A percentile compares a stretch with the other conserved stretches of the same genome.
Evolutionary conservation across 352 stramenopile genomes (phyloP).

Genomic region (Globisporangium carolinianum): DNA sequence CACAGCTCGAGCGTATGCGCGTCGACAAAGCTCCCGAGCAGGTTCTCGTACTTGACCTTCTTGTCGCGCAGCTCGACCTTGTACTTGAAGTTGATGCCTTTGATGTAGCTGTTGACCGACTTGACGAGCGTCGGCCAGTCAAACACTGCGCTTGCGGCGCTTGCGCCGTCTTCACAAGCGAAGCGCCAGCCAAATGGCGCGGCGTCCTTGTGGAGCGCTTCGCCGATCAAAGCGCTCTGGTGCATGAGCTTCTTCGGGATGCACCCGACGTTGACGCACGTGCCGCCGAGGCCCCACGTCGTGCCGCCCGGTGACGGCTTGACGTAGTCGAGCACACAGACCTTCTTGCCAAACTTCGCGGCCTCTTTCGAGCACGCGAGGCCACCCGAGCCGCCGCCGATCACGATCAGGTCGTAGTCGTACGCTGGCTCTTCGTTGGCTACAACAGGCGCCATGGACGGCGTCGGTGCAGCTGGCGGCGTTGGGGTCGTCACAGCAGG

Average conservation of each 20-base stretch:
- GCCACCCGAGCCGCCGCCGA: slow-evolving; percentile 79
- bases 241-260: slow-evolving; percentile 99
- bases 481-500: not conserved
- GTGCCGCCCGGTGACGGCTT: slow-evolving; percentile 85
- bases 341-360: slow-evolving; percentile 88
- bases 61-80: slow-evolving; percentile 94
- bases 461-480: not conserved
- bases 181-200: slow-evolving; percentile 85
- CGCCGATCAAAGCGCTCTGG: slow-evolving; percentile 89
- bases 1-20: slow-evolving; percentile 90
- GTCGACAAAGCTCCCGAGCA: slow-evolving; percentile 91
- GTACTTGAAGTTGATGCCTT: slow-evolving; percentile 98
- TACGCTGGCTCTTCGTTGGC: slow-evolving; percentile 32
- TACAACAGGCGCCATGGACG: not conserved
- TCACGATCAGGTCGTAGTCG: slow-evolving; percentile 82
- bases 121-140: slow-evolving; percentile 90
- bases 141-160: slow-evolving; percentile 20
- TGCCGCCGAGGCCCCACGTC: slow-evolving; percentile 92
- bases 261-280: slow-evolving; percentile 99
- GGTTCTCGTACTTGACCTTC: slow-evolving; percentile 92
- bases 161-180: slow-evolving; percentile 15
- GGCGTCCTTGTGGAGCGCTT: slow-evolving; percentile 83
- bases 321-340: slow-evolving; percentile 96
- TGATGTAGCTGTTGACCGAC: slow-evolving; percentile 97
- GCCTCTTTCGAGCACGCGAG: slow-evolving; percentile 95